These are phyloP conservation scores for Ganoderma boninense DNA, from an alignment of 1,284 basidiomycete species.

Conservation along the genomic window DNA sequence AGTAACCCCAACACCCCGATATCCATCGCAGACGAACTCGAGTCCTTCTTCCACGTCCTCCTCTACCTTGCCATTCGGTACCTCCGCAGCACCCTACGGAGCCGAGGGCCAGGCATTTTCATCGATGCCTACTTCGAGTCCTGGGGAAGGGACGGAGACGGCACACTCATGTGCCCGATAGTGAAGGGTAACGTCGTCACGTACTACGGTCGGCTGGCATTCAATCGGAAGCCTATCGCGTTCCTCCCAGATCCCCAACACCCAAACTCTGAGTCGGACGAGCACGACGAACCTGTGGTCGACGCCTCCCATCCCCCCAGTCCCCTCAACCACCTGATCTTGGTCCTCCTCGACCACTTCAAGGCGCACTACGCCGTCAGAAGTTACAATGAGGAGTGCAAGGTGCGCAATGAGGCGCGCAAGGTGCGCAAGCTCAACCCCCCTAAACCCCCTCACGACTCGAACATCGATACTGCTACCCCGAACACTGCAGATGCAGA, in stretches of 20 bases:
- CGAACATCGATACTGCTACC: too few relatives aligned
- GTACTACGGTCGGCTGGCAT: not conserved
- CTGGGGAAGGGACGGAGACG: not conserved
- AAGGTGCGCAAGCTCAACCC: not conserved
- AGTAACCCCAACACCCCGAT: not conserved
- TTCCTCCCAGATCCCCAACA: not conserved
- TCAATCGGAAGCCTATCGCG: not conserved
- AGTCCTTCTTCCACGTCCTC: not conserved
- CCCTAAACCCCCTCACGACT: too few relatives aligned
- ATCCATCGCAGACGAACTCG: not conserved
- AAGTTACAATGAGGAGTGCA: too few relatives aligned
- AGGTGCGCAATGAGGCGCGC: not conserved
- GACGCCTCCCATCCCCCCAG: not conserved
- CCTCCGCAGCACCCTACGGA: not conserved
- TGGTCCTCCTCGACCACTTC: not conserved
- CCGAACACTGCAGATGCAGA: too few relatives aligned
- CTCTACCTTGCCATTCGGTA: not conserved
- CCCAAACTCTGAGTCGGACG: not conserved
- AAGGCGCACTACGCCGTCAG: not conserved
- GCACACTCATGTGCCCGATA: not conserved
- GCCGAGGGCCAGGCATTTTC: not conserved
- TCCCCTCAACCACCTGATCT: not conserved
- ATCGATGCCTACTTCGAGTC: not conserved
- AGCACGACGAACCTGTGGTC: accelerated
- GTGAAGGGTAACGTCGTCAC: not conserved